Evolutionary conservation across 768 basidiomycete species (phyloP).

Genomic region (Panaeolus papilionaceus): DNA sequence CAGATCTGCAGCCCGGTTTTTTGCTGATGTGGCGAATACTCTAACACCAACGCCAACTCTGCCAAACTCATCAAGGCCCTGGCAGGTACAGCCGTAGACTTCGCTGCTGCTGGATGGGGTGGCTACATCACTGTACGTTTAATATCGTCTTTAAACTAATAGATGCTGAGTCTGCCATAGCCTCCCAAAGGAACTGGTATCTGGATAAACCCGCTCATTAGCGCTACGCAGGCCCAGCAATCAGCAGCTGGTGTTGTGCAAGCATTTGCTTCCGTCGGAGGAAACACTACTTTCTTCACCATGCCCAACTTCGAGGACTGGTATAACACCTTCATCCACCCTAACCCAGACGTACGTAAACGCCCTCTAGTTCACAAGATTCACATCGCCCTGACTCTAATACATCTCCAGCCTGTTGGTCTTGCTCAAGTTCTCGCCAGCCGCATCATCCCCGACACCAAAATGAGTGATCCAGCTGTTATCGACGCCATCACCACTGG

Average conservation of each 20-base stretch:
- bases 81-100: constrained; percentile 2
- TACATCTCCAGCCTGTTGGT: constrained; percentile 20
- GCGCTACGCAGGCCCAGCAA: constrained; percentile 19
- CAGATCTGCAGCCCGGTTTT: no score
- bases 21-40: not conserved
- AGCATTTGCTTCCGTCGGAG: constrained; percentile 25
- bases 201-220: constrained; percentile 26
- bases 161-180: constrained; percentile 6
- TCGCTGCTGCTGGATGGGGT: constrained; percentile 29
- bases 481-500: constrained; percentile 23
- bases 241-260: constrained; percentile 21
- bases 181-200: constrained; percentile 22
- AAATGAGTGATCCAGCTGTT: constrained; percentile 21
- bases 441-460: constrained; percentile 24
- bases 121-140: constrained; percentile 28
- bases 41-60: constrained; percentile 2
- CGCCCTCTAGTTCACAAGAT: no score
- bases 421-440: constrained; percentile 25
- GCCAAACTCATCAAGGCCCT: not conserved
- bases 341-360: constrained; percentile 25
- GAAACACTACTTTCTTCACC: constrained; percentile 23
- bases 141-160: no score
- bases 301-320: constrained; percentile 26
- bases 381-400: no score
- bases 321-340: constrained; percentile 28